A percentile compares a stretch with the other conserved stretches of the same genome.
phyloP scores from a whole-genome alignment of 2,329 filamentous ascomycete species.

The Aspergillus aculeatus region DNA sequence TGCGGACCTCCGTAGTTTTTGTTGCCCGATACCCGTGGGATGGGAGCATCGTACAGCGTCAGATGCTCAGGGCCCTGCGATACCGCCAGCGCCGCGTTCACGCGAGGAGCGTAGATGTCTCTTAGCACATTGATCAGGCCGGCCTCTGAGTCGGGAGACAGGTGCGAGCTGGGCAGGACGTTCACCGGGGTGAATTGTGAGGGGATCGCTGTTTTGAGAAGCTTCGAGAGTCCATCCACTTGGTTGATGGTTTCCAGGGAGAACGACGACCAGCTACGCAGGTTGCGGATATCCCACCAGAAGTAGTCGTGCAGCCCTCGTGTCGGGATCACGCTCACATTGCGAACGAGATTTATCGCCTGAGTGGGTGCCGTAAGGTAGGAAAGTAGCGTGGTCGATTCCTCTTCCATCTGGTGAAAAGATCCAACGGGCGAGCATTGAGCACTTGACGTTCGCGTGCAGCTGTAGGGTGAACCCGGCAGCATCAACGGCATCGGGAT shows the following conservation, averaged over 20 bases:
- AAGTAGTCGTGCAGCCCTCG: slow-evolving; percentile 74
- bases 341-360: slow-evolving; percentile 76
- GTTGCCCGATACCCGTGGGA: slow-evolving; percentile 35
- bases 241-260: slow-evolving; percentile 67
- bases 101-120: slow-evolving; percentile 77
- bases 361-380: slow-evolving; percentile 81
- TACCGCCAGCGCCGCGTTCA: slow-evolving; percentile 79
- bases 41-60: slow-evolving; percentile 43
- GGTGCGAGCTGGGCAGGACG: slow-evolving; percentile 46
- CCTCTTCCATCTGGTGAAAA: slow-evolving; percentile 28
- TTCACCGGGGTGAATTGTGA: slow-evolving; percentile 38
- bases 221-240: slow-evolving; percentile 68
- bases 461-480: slow-evolving; percentile 29
- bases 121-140: slow-evolving; percentile 74
- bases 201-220: slow-evolving; percentile 68
- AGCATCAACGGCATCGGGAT: slow-evolving; percentile 30
- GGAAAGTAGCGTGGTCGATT: slow-evolving; percentile 67
- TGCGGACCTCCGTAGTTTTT: slow-evolving; percentile 49
- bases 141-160: slow-evolving; percentile 74
- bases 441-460: slow-evolving; percentile 23
- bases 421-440: slow-evolving; percentile 27
- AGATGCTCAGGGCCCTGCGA: slow-evolving; percentile 67
- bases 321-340: slow-evolving; percentile 66
- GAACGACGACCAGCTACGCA: slow-evolving; percentile 81
- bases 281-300: slow-evolving; percentile 93